Evolutionary conservation across 805 yeast genomes (phyloP).

Genomic region (Jamesozyma piceae): DNA sequence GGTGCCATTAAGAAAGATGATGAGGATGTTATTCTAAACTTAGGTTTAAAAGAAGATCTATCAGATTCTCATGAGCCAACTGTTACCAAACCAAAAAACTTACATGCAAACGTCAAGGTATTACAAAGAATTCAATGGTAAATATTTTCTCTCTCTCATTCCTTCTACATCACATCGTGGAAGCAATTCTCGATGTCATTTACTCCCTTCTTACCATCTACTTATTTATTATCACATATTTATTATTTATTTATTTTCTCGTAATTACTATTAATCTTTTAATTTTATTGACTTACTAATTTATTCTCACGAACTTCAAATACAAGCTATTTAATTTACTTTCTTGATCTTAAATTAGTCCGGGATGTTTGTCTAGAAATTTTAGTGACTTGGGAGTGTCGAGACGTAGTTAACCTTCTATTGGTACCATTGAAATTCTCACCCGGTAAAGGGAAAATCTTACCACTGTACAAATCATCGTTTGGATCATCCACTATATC

Average conservation of each 20-base stretch:
- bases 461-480: constrained; percentile 31
- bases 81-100: constrained; percentile 11
- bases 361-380: constrained; percentile 8
- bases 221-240: not conserved
- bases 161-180: too few relatives aligned
- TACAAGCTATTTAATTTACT: too few relatives aligned
- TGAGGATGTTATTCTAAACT: not conserved
- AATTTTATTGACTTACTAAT: too few relatives aligned
- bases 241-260: too few relatives aligned
- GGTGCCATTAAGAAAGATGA: constrained; percentile 8
- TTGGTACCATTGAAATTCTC: constrained; percentile 12
- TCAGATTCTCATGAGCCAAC: not conserved
- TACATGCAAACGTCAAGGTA: constrained; percentile 25
- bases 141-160: not conserved
- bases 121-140: constrained; percentile 28
- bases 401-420: constrained; percentile 13
- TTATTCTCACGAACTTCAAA: too few relatives aligned
- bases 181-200: too few relatives aligned
- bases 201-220: too few relatives aligned
- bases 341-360: not conserved
- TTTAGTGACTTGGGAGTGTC: constrained; percentile 6
- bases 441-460: constrained; percentile 20
- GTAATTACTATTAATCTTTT: too few relatives aligned
- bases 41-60: not conserved
- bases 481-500: constrained; percentile 33